phyloP scores from a whole-genome alignment of 331 rosid genomes.

The Acacia concinna region DNA sequence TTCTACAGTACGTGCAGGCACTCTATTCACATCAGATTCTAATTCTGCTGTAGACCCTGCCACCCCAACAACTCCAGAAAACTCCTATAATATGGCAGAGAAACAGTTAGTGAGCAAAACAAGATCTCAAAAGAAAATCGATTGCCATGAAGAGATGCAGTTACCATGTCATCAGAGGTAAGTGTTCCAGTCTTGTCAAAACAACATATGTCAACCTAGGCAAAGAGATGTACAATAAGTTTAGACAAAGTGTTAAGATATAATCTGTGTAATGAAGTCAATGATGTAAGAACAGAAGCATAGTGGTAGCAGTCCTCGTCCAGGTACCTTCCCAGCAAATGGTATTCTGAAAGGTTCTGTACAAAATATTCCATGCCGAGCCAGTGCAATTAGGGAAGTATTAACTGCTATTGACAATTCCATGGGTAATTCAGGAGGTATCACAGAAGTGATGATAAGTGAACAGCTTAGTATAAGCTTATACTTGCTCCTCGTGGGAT shows the following conservation, averaged over 20 bases:
- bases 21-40: slow-evolving; percentile 67
- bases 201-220: slow-evolving; percentile 97
- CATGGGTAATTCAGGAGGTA: slow-evolving; percentile 99
- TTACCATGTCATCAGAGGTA: slow-evolving; percentile 99
- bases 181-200: slow-evolving; percentile 99
- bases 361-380: slow-evolving; percentile 92
- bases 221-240: slow-evolving; percentile 29
- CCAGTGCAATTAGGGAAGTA: slow-evolving; percentile 96
- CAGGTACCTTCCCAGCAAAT: slow-evolving; percentile 96
- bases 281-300: slow-evolving; percentile 11
- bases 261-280: slow-evolving; percentile 9
- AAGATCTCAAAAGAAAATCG: slow-evolving; percentile 22
- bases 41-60: slow-evolving; percentile 58
- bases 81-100: slow-evolving; percentile 60
- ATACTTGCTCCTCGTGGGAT: slow-evolving; percentile 99
- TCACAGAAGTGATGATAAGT: slow-evolving; percentile 97
- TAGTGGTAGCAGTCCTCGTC: background rate
- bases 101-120: slow-evolving; percentile 16
- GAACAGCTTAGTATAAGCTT: slow-evolving; percentile 96
- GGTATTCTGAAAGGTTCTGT: slow-evolving; percentile 99
- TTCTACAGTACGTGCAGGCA: slow-evolving; percentile 73
- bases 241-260: slow-evolving; percentile 9
- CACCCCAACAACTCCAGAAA: slow-evolving; percentile 85
- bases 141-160: slow-evolving; percentile 22
- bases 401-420: slow-evolving; percentile 98